Percentiles rank a stretch among this genome's conserved stretches.
These are phyloP conservation scores for Plasmodium berghei DNA, from an alignment of 169 alveolate genomes.

Conservation along the genomic window DNA sequence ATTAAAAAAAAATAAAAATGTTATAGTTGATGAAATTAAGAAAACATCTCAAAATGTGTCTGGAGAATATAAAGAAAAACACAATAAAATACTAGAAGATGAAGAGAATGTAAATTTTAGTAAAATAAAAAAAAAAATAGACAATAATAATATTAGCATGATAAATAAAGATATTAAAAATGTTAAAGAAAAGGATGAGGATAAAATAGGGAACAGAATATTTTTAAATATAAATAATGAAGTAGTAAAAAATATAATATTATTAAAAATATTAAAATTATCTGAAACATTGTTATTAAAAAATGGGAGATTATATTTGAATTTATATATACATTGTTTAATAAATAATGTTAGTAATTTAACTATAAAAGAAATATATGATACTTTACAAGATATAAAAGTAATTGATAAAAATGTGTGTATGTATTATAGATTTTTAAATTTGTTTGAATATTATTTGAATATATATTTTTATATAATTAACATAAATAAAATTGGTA, in stretches of 20 bases:
- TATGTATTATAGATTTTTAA: conserved; percentile 16
- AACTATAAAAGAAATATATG: conserved; percentile 2
- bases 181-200: too few species aligned
- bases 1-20: too few species aligned
- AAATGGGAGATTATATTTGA: conserved; percentile 9
- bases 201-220: too few species aligned
- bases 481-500: conserved; percentile 3
- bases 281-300: conserved; percentile 5
- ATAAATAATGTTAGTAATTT: conserved; percentile 15
- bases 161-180: too few species aligned
- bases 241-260: conserved; percentile 16
- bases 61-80: background rate
- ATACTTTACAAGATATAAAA: background rate
- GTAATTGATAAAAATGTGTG: background rate
- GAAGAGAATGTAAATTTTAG: background rate
- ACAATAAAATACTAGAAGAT: background rate
- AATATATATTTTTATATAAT: conserved; percentile 33
- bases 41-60: background rate
- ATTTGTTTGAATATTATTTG: conserved; percentile 48
- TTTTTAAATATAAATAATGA: background rate
- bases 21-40: background rate
- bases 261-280: conserved; percentile 40
- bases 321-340: conserved; percentile 19
- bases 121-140: too few species aligned
- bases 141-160: too few species aligned